Base-by-base conservation (phyloP, 2,329 filamentous ascomycete genomes). In the Rasamsonia emersonii region DNA sequence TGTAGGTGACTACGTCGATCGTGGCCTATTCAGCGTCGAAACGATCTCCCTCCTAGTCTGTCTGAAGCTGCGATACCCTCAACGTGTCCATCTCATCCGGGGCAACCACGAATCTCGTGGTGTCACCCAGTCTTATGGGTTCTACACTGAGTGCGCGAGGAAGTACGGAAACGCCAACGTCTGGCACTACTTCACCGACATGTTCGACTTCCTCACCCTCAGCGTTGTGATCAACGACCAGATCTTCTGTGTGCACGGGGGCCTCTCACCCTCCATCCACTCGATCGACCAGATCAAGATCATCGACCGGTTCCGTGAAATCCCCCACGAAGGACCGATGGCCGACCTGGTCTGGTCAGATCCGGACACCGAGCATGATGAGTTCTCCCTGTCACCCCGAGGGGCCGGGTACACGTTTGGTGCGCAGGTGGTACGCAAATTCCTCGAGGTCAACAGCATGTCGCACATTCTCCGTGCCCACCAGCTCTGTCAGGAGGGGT, bases 261-360 rank as follows among this genome's bases (percentile, higher is more conserved):
- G 84, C 14, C 72, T 91, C 13, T 88, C 82, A 1, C 84, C 84
- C 1, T 88, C 82, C 18, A 96, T 98, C 56, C 91, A 98, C 62
- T 93, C 85, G 26, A 95, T 98, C 55, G 91, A 98, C 59, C 91
- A 98, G 64, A 96, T 98, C 64, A 96, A 98, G 62, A 93, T 98
- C 59, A 96, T 98, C 56, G 91, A 98, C 64, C 85, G 91, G 27
- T 98, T 96, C 68, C 80, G 91, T 46, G 91, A 98, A 57, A 98
- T 98, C 38, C 91, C 91, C 4, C 91, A 98, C 63, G 91, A 98
- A 62, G 91, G 91, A 0, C 91, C 91, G 19, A 98, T 98, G 91
- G 91, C 91, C n/a, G 91, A 98, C 59, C 68, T 98, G 4, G 91
- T 98, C 18, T 98, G 91, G 91, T 94, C 86, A 13, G 91, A 98